phyloP scores from a whole-genome alignment of 148 eudicot species.

The Beta vulgaris region DNA sequence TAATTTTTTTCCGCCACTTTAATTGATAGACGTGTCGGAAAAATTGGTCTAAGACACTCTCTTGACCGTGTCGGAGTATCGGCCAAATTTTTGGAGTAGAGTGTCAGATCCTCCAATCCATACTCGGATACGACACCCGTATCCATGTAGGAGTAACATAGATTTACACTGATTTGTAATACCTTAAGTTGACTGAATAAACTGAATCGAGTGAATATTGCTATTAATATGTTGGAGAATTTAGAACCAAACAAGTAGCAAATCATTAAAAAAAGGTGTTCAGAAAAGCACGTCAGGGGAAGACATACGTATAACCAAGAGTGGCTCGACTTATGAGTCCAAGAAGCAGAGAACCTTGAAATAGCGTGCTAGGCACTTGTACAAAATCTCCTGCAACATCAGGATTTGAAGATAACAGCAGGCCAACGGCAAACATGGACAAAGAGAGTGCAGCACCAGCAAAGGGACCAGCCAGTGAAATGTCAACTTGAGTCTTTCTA shows the following conservation, averaged over 20 bases:
- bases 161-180: too few species aligned
- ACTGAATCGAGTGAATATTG: too few species aligned
- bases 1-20: too few species aligned
- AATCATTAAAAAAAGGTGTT: background rate
- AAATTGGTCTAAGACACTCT: too few species aligned
- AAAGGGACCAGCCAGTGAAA: conserved; percentile 91
- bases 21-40: too few species aligned
- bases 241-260: background rate
- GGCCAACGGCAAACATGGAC: conserved; percentile 89
- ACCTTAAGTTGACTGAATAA: too few species aligned
- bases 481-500: conserved; percentile 78
- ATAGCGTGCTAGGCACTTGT: conserved; percentile 85
- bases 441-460: conserved; percentile 86
- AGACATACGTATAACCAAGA: conserved; percentile 88
- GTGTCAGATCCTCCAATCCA: too few species aligned
- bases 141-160: too few species aligned
- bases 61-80: too few species aligned
- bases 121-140: too few species aligned
- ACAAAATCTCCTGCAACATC: conserved; percentile 70
- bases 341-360: conserved; percentile 98
- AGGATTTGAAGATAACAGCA: conserved; percentile 77
- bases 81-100: too few species aligned
- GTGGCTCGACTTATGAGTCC: conserved; percentile 86
- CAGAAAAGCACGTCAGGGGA: conserved; percentile 22
- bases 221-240: too few species aligned